Evolutionary conservation across 1,284 basidiomycete species (phyloP).

Genomic region (Trametes sp.): DNA sequence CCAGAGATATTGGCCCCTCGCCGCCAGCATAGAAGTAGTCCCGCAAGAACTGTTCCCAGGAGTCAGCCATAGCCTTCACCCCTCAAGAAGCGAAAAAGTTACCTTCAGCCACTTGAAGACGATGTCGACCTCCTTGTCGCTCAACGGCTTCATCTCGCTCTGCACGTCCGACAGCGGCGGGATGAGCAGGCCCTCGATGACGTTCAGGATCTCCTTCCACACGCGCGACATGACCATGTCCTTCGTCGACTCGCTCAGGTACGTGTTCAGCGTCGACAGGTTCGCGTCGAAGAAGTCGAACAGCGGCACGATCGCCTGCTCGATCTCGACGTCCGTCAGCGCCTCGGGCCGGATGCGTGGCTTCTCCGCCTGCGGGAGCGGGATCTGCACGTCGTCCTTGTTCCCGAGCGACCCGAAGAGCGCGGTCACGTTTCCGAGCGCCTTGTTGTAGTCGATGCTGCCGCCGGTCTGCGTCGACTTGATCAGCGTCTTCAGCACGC

Average conservation of each 20-base stretch:
- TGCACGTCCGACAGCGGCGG: slow-evolving; percentile 91
- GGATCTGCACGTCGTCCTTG: slow-evolving; percentile 77
- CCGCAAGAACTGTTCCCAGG: slow-evolving; percentile 74
- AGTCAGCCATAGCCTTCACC: slow-evolving; percentile 2
- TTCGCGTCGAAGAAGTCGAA: slow-evolving; percentile 98
- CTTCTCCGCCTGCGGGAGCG: slow-evolving; percentile 75
- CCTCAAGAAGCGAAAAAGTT: slow-evolving; percentile 23
- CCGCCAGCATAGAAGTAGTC: slow-evolving; percentile 97
- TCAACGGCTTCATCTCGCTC: slow-evolving; percentile 90
- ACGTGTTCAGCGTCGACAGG: slow-evolving; percentile 90
- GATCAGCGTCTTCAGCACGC: slow-evolving; percentile 78
- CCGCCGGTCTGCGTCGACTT: slow-evolving; percentile 62
- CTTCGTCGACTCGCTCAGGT: slow-evolving; percentile 85
- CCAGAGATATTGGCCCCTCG: slow-evolving; percentile 88
- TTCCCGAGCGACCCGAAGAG: slow-evolving; percentile 78
- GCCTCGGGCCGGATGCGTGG: slow-evolving; percentile 75
- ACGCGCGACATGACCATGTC: slow-evolving; percentile 93
- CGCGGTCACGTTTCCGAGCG: slow-evolving; percentile 80
- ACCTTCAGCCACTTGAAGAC: slow-evolving; percentile 99
- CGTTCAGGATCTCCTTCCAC: slow-evolving; percentile 95
- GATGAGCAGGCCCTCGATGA: slow-evolving; percentile 90
- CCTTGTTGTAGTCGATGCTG: slow-evolving; percentile 85
- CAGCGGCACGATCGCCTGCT: slow-evolving; percentile 89
- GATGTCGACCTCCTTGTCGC: slow-evolving; percentile 96
- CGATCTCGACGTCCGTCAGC: slow-evolving; percentile 93